Evolutionary conservation across 805 yeast genomes (phyloP).

Genomic region (Saccharomycopsis vini): DNA sequence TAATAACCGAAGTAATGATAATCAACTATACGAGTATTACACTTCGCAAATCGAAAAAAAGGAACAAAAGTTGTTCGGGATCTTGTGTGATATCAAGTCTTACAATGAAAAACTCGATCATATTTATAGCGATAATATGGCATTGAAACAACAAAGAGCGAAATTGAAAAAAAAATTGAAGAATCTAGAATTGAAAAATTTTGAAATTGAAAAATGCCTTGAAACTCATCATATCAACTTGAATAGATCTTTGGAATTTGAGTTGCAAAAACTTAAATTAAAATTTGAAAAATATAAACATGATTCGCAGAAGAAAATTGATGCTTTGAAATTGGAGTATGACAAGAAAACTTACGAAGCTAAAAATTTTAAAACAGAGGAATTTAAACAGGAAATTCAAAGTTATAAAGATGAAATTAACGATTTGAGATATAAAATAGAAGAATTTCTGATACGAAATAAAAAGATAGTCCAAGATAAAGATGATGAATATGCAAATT

Average conservation of each 20-base stretch:
- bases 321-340: neutral
- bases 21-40: conserved; percentile 1
- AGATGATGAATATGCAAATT: too few species aligned
- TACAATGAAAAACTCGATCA: conserved; percentile 3
- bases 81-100: conserved; percentile 1
- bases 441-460: neutral
- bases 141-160: conserved; percentile 1
- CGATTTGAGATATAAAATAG: neutral
- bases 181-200: neutral
- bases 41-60: conserved; percentile 1
- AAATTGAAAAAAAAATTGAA: neutral
- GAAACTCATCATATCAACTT: neutral
- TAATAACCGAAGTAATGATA: neutral
- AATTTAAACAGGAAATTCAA: neutral
- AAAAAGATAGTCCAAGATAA: neutral
- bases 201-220: neutral
- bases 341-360: neutral
- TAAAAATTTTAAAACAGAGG: neutral
- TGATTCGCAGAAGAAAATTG: neutral
- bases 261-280: conserved; percentile 1
- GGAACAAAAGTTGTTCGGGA: conserved; percentile 1
- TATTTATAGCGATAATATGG: conserved; percentile 6
- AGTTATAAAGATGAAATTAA: neutral
- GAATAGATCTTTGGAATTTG: conserved; percentile 4
- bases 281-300: neutral